Percentiles rank a stretch among this genome's conserved stretches.
These are phyloP conservation scores for Epichloe brachyelytri DNA, from an alignment of 2,329 filamentous ascomycete species.

Conservation along the genomic window DNA sequence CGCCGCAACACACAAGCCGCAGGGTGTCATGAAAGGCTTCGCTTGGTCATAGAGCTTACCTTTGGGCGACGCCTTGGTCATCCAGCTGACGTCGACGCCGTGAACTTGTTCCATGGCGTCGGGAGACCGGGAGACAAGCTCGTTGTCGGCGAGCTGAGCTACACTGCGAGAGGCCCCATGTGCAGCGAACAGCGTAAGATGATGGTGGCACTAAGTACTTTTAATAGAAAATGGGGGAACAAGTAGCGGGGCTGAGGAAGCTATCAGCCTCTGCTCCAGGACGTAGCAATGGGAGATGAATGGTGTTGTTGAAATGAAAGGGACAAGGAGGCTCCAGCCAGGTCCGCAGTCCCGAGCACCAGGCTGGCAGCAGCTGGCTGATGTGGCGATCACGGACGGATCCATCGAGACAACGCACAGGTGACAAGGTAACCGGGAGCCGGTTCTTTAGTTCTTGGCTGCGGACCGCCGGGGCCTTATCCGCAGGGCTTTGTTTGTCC, in stretches of 20 bases:
- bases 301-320: not conserved
- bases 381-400: not conserved
- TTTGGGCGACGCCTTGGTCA: conserved; percentile 69
- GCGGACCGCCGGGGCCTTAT: too few relatives aligned
- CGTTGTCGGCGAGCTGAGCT: not conserved
- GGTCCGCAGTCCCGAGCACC: not conserved
- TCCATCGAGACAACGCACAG: too few relatives aligned
- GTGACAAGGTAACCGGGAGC: too few relatives aligned
- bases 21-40: not conserved
- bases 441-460: too few relatives aligned
- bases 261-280: not conserved
- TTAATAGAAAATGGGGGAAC: not conserved
- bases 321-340: not conserved
- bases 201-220: not conserved
- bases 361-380: not conserved
- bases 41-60: conserved; percentile 36
- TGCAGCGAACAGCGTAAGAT: not conserved
- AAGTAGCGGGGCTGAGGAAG: not conserved
- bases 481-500: too few relatives aligned
- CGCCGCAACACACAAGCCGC: not conserved
- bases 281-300: not conserved
- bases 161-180: not conserved
- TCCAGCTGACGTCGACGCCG: conserved; percentile 81
- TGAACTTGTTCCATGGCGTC: conserved; percentile 64
- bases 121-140: not conserved